These are phyloP conservation scores for Acidiella bohemica DNA, from an alignment of 495 filamentous ascomycete genomes.

Conservation along the genomic window DNA sequence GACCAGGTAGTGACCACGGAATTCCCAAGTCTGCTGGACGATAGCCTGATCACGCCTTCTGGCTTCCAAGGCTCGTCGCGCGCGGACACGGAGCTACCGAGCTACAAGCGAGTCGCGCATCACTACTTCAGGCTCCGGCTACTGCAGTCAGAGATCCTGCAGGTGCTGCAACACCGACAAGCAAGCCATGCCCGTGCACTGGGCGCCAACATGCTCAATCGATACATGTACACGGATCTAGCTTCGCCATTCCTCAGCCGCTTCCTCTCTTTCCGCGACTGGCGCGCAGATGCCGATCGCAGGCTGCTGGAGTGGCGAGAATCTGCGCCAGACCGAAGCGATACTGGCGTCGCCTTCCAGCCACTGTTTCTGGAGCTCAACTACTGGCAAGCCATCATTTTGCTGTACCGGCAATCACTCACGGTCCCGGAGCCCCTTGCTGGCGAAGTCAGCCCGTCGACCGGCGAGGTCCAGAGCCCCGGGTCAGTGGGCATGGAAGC, in stretches of 20 bases:
- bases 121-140: slow-evolving; percentile 89
- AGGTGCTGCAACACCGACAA: slow-evolving; percentile 85
- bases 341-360: slow-evolving; percentile 77
- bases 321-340: slow-evolving; percentile 55
- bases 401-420: slow-evolving; percentile 86
- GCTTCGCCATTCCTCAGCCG: slow-evolving; percentile 72
- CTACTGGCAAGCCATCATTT: slow-evolving; percentile 96
- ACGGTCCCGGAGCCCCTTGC: slow-evolving; percentile 75
- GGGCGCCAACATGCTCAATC: slow-evolving; percentile 47
- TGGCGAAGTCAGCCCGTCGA: slow-evolving; percentile 37
- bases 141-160: slow-evolving; percentile 87
- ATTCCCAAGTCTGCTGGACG: slow-evolving; percentile 77
- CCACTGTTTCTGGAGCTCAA: slow-evolving; percentile 82
- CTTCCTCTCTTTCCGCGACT: slow-evolving; percentile 74
- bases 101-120: slow-evolving; percentile 77
- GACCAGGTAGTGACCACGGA: slow-evolving; percentile 89
- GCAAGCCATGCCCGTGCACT: slow-evolving; percentile 45
- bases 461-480: slow-evolving; percentile 46
- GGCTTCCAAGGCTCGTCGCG: slow-evolving; percentile 46
- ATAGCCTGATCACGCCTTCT: slow-evolving; percentile 75
- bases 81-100: slow-evolving; percentile 40
- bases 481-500: slow-evolving; percentile 42
- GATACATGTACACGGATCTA: slow-evolving; percentile 63
- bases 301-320: slow-evolving; percentile 79
- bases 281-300: slow-evolving; percentile 77